Evolutionary conservation across 257 asterid genomes (phyloP).

Genomic region (Gentiana straminea): DNA sequence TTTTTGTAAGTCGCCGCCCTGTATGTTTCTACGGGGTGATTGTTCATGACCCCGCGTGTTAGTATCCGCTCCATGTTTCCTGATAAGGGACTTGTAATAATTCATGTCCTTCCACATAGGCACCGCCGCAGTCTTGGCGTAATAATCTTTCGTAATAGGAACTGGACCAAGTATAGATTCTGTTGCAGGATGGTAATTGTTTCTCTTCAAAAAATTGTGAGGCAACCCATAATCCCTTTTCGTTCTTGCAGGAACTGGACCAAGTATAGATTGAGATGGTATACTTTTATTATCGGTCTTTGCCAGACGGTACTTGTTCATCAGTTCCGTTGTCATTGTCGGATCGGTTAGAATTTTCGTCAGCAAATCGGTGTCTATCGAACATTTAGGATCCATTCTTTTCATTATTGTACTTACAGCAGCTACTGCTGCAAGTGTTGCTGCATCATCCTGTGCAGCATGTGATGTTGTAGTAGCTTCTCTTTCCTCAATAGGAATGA

Average conservation of each 20-base stretch:
- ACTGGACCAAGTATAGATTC: conserved; percentile 1
- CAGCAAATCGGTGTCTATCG: conserved; percentile 21
- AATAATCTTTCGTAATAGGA: not conserved
- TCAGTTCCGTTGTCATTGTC: conserved; percentile 24
- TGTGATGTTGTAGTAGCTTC: conserved; percentile 4
- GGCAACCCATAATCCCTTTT: conserved; percentile 6
- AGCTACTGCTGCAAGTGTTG: conserved; percentile 27
- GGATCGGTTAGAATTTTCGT: conserved; percentile 29
- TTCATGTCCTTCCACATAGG: conserved; percentile 17
- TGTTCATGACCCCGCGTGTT: conserved; percentile 5
- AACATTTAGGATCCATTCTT: conserved; percentile 15
- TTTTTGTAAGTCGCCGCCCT: conserved; percentile 13
- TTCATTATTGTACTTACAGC: conserved; percentile 29
- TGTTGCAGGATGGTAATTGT: not conserved
- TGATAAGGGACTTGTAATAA: conserved; percentile 17
- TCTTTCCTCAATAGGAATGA: conserved; percentile 29
- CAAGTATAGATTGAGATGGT: conserved; percentile 10
- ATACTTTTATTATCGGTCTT: conserved; percentile 1
- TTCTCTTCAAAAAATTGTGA: not conserved
- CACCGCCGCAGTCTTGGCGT: not conserved
- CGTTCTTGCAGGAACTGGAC: not conserved
- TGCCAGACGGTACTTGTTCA: conserved; percentile 5
- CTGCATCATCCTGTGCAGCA: conserved; percentile 7
- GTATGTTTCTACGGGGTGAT: conserved; percentile 8
- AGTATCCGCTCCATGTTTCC: conserved; percentile 25